Evolutionary conservation across 2,329 filamentous ascomycete genomes (phyloP), one percentile per base, ranked within the genome.

Genomic region (Fusarium protoensiforme): DNA sequence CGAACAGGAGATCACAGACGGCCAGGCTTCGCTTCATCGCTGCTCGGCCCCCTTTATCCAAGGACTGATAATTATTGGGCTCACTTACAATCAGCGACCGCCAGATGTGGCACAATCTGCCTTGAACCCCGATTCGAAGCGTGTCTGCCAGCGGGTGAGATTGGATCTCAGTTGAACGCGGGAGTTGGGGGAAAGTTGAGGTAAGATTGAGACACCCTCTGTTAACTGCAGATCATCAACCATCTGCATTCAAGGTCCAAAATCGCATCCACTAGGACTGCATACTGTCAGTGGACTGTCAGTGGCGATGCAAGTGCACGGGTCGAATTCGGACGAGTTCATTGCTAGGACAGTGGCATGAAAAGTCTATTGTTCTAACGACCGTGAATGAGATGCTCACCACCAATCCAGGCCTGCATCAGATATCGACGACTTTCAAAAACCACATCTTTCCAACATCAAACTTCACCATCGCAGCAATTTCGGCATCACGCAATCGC

Each of bases 11-110:
- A 51, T 59, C 60, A 67, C 63, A 54, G 20, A 35, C 51, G 31
- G n/a, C 13, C 59, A 61, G 29, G 61, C 53, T 67, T 63, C 59
- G 59, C 61, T 67, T 76, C 73, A 77, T 73, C 56, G 39, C 41
- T 54, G 53, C 27, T 24, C 16, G 13, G 33, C 14, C 53, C 13
- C 10, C 24, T 41, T 73, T 68, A 73, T 66, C 41, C 9, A 24
- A 18, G 16, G 8, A 24, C 18, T 22, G 35, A 10, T 13, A 11
- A n/a, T 14, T 41, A 14, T 31, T 22, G 22, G 22, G 3, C 13
- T 2, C 36, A 72, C 61, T 73, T 39, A 73, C 68, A 66, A 2
- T 0, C 0, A 6, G 48, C 33, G 22, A 11, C 9, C 31, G 61
- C 2, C 33, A 5, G 33, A 65, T 68, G 35, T 3, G 36, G 22